A percentile compares a stretch with the other conserved stretches of the same genome.
These are phyloP conservation scores for Nicotiana paniculata DNA, from an alignment of 257 asterid genomes.

Conservation along the genomic window DNA sequence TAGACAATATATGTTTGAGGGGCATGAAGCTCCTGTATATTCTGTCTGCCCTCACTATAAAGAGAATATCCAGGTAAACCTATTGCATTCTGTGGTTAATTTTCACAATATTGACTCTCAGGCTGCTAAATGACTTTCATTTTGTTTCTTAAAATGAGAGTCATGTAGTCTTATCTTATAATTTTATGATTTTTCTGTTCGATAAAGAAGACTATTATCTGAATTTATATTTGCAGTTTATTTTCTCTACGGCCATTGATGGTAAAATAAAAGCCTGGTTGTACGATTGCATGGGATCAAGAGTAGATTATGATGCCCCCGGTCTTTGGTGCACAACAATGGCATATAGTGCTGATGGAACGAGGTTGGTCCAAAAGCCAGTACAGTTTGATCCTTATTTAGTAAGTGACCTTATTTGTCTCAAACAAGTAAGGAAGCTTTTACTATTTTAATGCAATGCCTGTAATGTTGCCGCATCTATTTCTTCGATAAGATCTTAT, in stretches of 20 bases:
- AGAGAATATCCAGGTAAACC: slow-evolving; percentile 74
- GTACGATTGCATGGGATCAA: slow-evolving; percentile 85
- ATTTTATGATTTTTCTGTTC: neutral
- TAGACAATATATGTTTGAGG: slow-evolving; percentile 71
- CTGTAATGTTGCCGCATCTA: neutral
- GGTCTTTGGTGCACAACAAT: slow-evolving; percentile 96
- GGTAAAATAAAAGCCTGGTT: slow-evolving; percentile 99
- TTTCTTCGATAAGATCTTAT: neutral
- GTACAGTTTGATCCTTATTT: slow-evolving; percentile 13
- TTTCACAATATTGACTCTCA: neutral
- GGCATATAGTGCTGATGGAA: slow-evolving; percentile 98
- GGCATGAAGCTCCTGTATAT: slow-evolving; percentile 90
- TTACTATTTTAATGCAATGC: neutral
- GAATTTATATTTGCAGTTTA: slow-evolving; percentile 51
- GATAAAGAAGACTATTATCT: neutral
- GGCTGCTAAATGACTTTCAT: slow-evolving; percentile 9
- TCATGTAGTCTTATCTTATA: neutral
- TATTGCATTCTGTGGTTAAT: neutral
- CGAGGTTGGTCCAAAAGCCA: slow-evolving; percentile 49
- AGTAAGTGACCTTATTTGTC: neutral
- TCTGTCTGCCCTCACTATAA: slow-evolving; percentile 91
- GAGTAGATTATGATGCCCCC: slow-evolving; percentile 99
- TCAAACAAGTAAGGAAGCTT: neutral
- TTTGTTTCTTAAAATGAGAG: neutral
- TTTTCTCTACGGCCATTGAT: slow-evolving; percentile 93